These are phyloP conservation scores for Lactifluus hygrophoroides DNA, from an alignment of 768 basidiomycete genomes.

Conservation along the genomic window DNA sequence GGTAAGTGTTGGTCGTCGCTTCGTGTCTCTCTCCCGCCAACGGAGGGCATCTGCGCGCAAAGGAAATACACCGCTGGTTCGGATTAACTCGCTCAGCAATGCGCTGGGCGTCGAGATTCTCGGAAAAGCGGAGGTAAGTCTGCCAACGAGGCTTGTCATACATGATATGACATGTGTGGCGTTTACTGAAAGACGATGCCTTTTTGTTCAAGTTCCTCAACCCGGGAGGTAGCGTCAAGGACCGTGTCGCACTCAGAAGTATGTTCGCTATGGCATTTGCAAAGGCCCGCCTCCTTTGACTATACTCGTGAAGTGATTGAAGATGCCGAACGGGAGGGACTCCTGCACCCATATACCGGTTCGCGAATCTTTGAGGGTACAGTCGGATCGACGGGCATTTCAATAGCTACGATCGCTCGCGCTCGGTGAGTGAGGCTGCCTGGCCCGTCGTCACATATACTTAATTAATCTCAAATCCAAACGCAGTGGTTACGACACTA, in stretches of 20 bases:
- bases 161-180: neutral
- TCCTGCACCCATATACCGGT: conserved; percentile 77
- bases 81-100: conserved; percentile 88
- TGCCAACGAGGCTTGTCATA: too few species aligned
- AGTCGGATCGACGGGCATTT: conserved; percentile 93
- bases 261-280: conserved; percentile 21
- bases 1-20: conserved; percentile 38
- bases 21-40: neutral
- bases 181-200: neutral
- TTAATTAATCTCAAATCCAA: neutral
- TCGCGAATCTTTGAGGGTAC: conserved; percentile 97
- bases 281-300: neutral
- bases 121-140: conserved; percentile 82
- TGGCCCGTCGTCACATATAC: neutral
- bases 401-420: conserved; percentile 85
- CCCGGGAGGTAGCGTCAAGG: conserved; percentile 96
- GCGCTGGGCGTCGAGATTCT: conserved; percentile 89
- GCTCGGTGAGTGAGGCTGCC: conserved; percentile 50
- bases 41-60: neutral
- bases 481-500: conserved; percentile 80
- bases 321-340: conserved; percentile 79
- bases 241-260: conserved; percentile 93
- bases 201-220: conserved; percentile 66
- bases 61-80: conserved; percentile 93
- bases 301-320: conserved; percentile 62